Percentiles rank a stretch among this genome's conserved stretches.
Evolutionary conservation across 805 yeast genomes (phyloP).

Genomic region (Hyphopichia homilentoma): DNA sequence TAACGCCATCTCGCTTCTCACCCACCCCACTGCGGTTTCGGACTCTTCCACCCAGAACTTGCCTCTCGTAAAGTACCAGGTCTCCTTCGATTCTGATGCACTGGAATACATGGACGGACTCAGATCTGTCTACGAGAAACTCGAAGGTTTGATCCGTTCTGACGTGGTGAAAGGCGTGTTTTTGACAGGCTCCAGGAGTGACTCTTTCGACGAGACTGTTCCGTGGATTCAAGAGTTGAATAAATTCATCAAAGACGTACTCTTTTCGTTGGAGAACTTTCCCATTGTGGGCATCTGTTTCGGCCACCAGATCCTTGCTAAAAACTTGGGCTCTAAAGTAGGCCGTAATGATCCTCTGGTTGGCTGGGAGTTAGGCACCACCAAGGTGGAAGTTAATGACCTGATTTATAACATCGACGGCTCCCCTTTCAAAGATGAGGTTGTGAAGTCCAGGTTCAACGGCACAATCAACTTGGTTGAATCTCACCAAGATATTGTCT

Average conservation of each 20-base stretch:
- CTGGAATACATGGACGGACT: slow-evolving; percentile 8
- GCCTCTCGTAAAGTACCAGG: slow-evolving; percentile 34
- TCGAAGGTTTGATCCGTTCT: slow-evolving; percentile 21
- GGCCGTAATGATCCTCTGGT: slow-evolving; percentile 42
- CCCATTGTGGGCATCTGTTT: slow-evolving; percentile 75
- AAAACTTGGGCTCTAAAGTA: slow-evolving; percentile 61
- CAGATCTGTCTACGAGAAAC: slow-evolving; percentile 9
- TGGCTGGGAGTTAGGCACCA: slow-evolving; percentile 75
- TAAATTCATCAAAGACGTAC: slow-evolving; percentile 24
- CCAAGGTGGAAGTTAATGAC: slow-evolving; percentile 44
- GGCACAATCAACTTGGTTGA: slow-evolving; percentile 34
- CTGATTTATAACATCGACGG: slow-evolving; percentile 25
- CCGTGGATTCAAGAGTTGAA: slow-evolving; percentile 42
- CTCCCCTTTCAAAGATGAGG: slow-evolving; percentile 16
- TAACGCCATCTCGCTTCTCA: slow-evolving; percentile 33
- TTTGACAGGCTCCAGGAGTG: slow-evolving; percentile 51
- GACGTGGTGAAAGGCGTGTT: slow-evolving; percentile 38
- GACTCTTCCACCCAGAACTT: slow-evolving; percentile 13
- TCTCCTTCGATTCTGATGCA: slow-evolving; percentile 19
- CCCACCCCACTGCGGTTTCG: slow-evolving; percentile 6
- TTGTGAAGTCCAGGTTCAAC: slow-evolving; percentile 50
- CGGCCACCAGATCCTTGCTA: slow-evolving; percentile 79
- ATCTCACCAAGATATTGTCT: slow-evolving; percentile 38
- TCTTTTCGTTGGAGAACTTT: slow-evolving; percentile 10
- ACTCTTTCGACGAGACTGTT: slow-evolving; percentile 37